Evolutionary conservation across 495 filamentous ascomycete genomes (phyloP).

Genomic region (Daldinia loculata): DNA sequence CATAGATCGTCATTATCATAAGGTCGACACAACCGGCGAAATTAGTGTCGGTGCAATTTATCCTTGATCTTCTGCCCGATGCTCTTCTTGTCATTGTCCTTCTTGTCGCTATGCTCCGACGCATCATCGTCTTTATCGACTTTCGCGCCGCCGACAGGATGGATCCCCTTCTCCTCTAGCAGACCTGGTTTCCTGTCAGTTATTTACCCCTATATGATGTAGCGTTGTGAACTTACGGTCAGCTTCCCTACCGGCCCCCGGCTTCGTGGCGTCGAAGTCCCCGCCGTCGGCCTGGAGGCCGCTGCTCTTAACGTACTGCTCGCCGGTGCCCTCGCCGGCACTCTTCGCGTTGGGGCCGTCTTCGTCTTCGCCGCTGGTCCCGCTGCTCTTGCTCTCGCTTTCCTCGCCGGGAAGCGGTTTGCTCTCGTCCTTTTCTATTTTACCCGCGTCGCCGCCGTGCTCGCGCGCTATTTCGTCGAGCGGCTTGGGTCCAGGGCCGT

Average conservation of each 20-base stretch:
- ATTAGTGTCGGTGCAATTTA: conserved; percentile 45
- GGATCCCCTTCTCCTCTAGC: conserved; percentile 55
- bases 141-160: conserved; percentile 5
- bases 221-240: conserved; percentile 60
- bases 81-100: conserved; percentile 45
- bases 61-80: conserved; percentile 48
- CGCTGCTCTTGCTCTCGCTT: background rate
- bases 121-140: conserved; percentile 36
- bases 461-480: conserved; percentile 53
- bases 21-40: background rate
- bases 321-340: conserved; percentile 58
- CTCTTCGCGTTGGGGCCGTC: conserved; percentile 48
- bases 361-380: conserved; percentile 24
- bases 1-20: conserved; percentile 12
- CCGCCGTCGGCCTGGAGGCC: conserved; percentile 62
- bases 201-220: background rate
- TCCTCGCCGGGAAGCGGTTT: conserved; percentile 4
- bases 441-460: conserved; percentile 53
- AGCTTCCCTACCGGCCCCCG: conserved; percentile 71
- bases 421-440: conserved; percentile 1
- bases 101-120: conserved; percentile 46
- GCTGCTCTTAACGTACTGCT: conserved; percentile 64
- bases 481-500: conserved; percentile 55
- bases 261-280: conserved; percentile 66
- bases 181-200: conserved; percentile 45